Conservation (phyloP, 2,329 filamentous ascomycete genomes). For the Diaporthe amygdali region DNA sequence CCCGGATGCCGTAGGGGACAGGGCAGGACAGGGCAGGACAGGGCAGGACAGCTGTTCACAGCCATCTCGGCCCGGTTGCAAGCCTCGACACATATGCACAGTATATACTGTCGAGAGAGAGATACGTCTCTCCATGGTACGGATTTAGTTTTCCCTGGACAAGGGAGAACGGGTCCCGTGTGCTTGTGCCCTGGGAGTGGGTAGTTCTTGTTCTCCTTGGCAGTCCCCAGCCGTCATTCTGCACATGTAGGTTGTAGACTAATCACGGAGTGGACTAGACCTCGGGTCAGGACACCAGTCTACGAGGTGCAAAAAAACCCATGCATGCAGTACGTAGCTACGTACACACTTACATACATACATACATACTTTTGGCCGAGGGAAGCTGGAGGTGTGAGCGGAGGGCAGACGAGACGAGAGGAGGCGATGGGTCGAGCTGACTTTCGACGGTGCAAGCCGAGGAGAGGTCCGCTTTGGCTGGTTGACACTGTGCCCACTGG, state of each 20-base stretch:
- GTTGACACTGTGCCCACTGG: constrained; percentile 15
- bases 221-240: neutral
- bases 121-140: neutral
- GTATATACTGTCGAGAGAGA: no score
- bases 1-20: constrained; percentile 13
- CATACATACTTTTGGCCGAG: neutral
- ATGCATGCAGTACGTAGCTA: neutral
- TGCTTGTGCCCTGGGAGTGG: constrained; percentile 12
- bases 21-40: constrained; percentile 1
- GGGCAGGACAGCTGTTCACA: neutral
- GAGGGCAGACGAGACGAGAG: neutral
- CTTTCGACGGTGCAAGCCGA: constrained; percentile 13
- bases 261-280: neutral
- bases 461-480: neutral
- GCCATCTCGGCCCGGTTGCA: constrained; percentile 11
- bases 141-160: neutral
- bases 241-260: neutral
- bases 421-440: constrained; percentile 9
- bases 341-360: neutral
- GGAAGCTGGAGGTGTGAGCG: neutral
- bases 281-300: neutral
- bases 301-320: neutral
- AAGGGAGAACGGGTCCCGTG: constrained; percentile 8
- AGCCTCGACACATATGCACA: neutral
- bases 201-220: constrained; percentile 6